These are phyloP conservation scores for Craspedostauros australis DNA, from an alignment of 108 stramenopile genomes.

Conservation along the genomic window DNA sequence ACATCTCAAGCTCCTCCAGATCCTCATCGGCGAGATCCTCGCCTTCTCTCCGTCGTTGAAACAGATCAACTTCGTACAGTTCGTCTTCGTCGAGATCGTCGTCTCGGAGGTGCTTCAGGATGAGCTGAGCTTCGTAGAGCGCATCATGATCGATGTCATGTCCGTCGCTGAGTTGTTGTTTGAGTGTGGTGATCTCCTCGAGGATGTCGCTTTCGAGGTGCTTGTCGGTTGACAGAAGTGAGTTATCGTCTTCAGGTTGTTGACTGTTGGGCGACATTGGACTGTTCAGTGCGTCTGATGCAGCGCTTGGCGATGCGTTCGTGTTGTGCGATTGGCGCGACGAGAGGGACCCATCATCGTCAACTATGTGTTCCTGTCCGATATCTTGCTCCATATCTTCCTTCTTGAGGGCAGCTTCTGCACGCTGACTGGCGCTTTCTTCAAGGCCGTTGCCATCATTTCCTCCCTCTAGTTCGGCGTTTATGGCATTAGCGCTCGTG, in stretches of 20 bases:
- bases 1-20: not conserved
- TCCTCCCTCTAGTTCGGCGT: too few relatives aligned
- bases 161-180: not conserved
- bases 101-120: not conserved
- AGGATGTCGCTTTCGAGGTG: not conserved
- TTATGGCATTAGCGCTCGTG: too few relatives aligned
- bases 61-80: not conserved
- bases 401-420: too few relatives aligned
- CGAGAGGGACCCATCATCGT: too few relatives aligned
- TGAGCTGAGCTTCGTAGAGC: not conserved
- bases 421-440: too few relatives aligned
- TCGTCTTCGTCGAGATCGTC: slow-evolving; percentile 6
- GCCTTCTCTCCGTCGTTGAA: not conserved
- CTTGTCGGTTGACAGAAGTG: not conserved
- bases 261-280: not conserved
- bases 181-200: not conserved
- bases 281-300: not conserved
- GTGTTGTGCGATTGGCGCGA: too few relatives aligned
- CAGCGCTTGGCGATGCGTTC: too few relatives aligned
- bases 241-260: not conserved
- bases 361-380: too few relatives aligned
- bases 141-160: not conserved
- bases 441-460: too few relatives aligned
- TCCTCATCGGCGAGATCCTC: not conserved
- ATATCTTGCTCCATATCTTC: too few relatives aligned